Conservation (phyloP, 1,139 yeast genomes). For the Pneumocystis canis region DNA sequence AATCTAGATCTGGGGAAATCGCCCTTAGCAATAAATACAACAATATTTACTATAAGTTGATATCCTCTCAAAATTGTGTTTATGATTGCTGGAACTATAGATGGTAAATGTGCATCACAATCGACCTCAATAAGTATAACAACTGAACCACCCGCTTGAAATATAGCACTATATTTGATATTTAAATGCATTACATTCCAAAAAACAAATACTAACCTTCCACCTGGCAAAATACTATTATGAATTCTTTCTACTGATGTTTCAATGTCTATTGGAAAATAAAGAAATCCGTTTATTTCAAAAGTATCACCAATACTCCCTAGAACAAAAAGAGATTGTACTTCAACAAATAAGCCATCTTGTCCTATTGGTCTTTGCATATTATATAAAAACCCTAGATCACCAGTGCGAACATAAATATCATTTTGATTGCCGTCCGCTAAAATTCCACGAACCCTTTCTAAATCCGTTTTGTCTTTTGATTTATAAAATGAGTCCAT, state of each 20-base stretch:
- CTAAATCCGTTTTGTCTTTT: constrained; percentile 28
- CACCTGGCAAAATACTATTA: constrained; percentile 40
- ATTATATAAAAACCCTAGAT: constrained; percentile 78
- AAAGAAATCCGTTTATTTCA: constrained; percentile 82
- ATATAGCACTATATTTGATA: constrained; percentile 34
- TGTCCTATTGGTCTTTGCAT: constrained; percentile 34
- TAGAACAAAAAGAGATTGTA: constrained; percentile 72
- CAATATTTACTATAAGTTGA: constrained; percentile 71
- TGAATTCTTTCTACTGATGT: constrained; percentile 56
- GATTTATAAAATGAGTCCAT: constrained; percentile 48
- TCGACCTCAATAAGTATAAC: constrained; percentile 62
- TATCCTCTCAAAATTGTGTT: constrained; percentile 68
- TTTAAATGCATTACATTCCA: constrained; percentile 19
- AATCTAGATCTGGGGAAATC: constrained; percentile 54
- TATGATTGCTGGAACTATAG: constrained; percentile 70
- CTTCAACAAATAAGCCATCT: constrained; percentile 34
- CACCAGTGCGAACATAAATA: constrained; percentile 76
- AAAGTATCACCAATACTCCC: constrained; percentile 81
- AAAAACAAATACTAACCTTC: constrained; percentile 18
- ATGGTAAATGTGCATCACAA: constrained; percentile 36
- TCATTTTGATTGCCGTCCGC: constrained; percentile 48
- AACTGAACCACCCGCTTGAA: constrained; percentile 71
- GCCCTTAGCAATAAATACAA: constrained; percentile 59
- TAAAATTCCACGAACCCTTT: constrained; percentile 44
- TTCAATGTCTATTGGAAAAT: constrained; percentile 78